Base-by-base conservation (phyloP, 306 rosid species). In the Rubus idaeus region DNA sequence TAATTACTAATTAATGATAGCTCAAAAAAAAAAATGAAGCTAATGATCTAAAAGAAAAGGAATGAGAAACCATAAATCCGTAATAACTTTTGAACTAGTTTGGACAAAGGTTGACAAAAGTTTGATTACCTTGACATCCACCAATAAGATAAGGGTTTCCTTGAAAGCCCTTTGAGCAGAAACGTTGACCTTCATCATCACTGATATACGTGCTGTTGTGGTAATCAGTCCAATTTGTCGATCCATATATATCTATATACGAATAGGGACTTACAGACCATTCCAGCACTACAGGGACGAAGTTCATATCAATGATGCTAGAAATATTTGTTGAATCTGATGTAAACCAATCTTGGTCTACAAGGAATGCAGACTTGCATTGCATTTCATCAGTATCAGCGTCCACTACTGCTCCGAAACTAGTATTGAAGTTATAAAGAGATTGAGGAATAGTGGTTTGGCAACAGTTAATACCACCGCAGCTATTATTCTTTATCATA, bases 391-490 rank as follows among this genome's bases (percentile, higher is more conserved):
- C 6, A 23, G 1, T 23, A 0, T 13, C 23, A 1, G 4, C 2
- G 1, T 63, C 6, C 6, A 37, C 1, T 5, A 1, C 16, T 1
- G 3, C 46, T 42, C 18, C 42, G 17, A 76, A 76, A 0, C 16
- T 46, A 6, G 73, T 4, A 5, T 2, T n/a, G 16, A 65, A 77
- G 13, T 2, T 0, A 1, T 6, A 2, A 44, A 70, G 76, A 61
- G n/a, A 0, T 0, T 14, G 2, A 20, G 44, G 30, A 16, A 78
- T 60, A 8, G 51, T 58, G 70, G 81, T 78, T 42, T 78, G 81
- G 57, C 81, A 78, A 42, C 81, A 78, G 23, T 70, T 70, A 37
- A 13, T 47, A 37, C 75, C 75, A 39, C 60, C 42, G 69, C 80
- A 77, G 42, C 35, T 30, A 1, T 30, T 30, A 30, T 16, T 55